phyloP scores from a whole-genome alignment of 371 early-diverging fungal genomes.

The Rhizopus delemar region DNA sequence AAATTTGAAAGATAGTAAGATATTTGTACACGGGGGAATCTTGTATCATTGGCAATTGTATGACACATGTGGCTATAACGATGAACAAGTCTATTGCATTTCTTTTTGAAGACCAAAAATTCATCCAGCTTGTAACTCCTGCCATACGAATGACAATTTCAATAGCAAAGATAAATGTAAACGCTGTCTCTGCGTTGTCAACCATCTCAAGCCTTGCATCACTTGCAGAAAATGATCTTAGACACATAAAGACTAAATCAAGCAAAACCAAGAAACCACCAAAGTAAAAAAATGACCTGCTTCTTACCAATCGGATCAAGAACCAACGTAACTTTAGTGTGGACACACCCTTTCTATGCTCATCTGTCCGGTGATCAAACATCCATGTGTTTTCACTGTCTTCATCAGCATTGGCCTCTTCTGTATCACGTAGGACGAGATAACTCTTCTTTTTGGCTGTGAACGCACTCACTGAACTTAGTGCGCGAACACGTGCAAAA shows the following conservation, averaged over 20 bases:
- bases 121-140: constrained; percentile 49
- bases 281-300: constrained; percentile 44
- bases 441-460: constrained; percentile 45
- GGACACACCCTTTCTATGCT: constrained; percentile 32
- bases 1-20: constrained; percentile 56
- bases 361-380: constrained; percentile 48
- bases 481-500: constrained; percentile 59
- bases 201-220: constrained; percentile 34
- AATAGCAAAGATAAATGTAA: constrained; percentile 52
- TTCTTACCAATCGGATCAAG: constrained; percentile 45
- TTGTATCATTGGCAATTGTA: constrained; percentile 57
- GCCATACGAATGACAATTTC: constrained; percentile 55
- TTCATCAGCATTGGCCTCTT: constrained; percentile 15
- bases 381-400: constrained; percentile 45
- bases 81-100: constrained; percentile 54
- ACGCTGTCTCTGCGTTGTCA: constrained; percentile 52
- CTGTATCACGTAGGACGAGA: constrained; percentile 31
- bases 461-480: constrained; percentile 54
- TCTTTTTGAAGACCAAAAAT: constrained; percentile 51
- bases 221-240: constrained; percentile 50
- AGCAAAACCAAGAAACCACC: constrained; percentile 55
- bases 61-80: constrained; percentile 53
- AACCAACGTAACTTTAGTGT: constrained; percentile 33
- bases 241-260: constrained; percentile 54
- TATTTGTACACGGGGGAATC: constrained; percentile 53